These are phyloP conservation scores for Elasticomyces elasticus DNA, from an alignment of 495 filamentous ascomycete genomes.

Conservation along the genomic window DNA sequence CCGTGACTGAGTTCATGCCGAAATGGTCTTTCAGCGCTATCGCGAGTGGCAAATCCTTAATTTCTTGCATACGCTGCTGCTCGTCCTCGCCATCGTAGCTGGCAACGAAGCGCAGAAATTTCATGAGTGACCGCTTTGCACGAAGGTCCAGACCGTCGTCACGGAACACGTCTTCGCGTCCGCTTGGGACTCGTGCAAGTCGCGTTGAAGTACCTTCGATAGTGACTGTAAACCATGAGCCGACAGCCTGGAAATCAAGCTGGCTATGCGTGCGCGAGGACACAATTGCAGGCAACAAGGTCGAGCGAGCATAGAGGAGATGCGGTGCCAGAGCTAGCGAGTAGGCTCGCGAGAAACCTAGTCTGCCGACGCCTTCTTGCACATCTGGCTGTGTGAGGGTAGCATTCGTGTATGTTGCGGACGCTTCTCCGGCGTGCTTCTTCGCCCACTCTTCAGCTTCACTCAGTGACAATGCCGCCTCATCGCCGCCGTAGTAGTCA, in stretches of 20 bases:
- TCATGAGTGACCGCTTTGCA: conserved; percentile 75
- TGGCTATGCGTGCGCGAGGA: conserved; percentile 80
- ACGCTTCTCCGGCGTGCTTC: conserved; percentile 26
- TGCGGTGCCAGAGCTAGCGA: conserved; percentile 77
- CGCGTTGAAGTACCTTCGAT: background rate
- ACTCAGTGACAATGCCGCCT: conserved; percentile 78
- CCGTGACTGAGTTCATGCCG: conserved; percentile 51
- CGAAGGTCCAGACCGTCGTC: conserved; percentile 60
- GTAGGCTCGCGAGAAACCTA: conserved; percentile 65
- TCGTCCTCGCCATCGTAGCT: conserved; percentile 49
- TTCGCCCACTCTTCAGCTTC: conserved; percentile 70
- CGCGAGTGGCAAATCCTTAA: conserved; percentile 43
- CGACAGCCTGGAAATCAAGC: conserved; percentile 87
- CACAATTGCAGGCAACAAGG: conserved; percentile 64
- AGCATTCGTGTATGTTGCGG: conserved; percentile 28
- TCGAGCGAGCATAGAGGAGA: conserved; percentile 72
- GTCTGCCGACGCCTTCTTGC: conserved; percentile 24
- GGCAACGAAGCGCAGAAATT: conserved; percentile 69
- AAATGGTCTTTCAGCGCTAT: conserved; percentile 61
- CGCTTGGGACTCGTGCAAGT: conserved; percentile 57
- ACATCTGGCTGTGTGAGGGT: conserved; percentile 24
- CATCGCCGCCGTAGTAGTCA: conserved; percentile 73
- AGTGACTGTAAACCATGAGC: conserved; percentile 77
- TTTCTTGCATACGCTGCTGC: conserved; percentile 41
- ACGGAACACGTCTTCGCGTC: conserved; percentile 78